Base-by-base conservation (phyloP, 2,329 filamentous ascomycete species). In the Botrytis elliptica region DNA sequence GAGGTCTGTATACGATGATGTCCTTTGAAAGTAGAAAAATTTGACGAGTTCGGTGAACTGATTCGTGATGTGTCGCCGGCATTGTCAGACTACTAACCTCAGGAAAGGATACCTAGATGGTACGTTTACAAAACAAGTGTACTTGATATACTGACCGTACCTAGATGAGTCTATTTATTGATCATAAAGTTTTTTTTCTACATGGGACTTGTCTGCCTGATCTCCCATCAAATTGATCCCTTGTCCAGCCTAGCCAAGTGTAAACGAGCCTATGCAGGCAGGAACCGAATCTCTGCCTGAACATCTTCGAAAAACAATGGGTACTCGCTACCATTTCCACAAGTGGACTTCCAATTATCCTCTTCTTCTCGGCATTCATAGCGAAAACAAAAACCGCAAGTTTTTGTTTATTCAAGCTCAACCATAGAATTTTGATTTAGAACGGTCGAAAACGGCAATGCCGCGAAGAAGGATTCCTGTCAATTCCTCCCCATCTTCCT, bases 401-500 rank as follows among this genome's bases (percentile, higher is more conserved):
- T 4, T 40, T 29, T 67, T n/a, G 20, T 55, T 10, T n/a, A 68
- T 22, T 22, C 10, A 14, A 20, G 40, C 65, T 57, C 25, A 10
- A 29, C 18, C 0, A 29, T 57, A 22, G 25, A 14, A 55, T 38
- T 29, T 52, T 2, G 20, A 33, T 57, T n/a, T 8, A 38, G 20
- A 60, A 42, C 18, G n/a, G 7, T 42, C 42, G 42, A 62, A 70
- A 72, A 42, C 40, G 52, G 49, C 40, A 72, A 67, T 68, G 29
- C 64, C 40, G 25, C 29, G 25, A 64, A 46, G 59, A 65, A 73
- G 68, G 72, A 71, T 71, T 71, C 33, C 18, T 40, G 16, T 18
- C 33, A 42, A 70, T 72, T n/a, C 36, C 36, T 38, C 36, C 22
- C 57, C 38, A 46, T 40, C 44, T 65, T 59, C 72, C 63, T 72